Evolutionary conservation across 2,329 filamentous ascomycete genomes (phyloP), one percentile per base, ranked within the genome.

Genomic region (Fusarium foetens): DNA sequence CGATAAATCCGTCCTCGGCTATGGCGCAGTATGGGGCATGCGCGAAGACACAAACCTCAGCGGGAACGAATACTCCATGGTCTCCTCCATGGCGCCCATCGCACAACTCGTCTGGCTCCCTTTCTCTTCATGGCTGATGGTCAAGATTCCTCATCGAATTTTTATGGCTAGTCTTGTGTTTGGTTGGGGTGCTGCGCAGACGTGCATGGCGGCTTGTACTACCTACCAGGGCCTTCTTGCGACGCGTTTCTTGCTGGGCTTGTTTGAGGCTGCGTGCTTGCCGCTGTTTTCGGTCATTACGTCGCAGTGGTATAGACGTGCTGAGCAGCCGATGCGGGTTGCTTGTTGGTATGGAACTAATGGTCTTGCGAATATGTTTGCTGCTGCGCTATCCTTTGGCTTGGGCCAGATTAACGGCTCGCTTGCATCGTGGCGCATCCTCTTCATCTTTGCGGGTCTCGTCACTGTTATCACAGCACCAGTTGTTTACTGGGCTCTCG

Each of bases 321-420:
- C 80, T 43, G 89, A 93, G 74, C 90, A 92, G 78, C 89, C 90
- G 0, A 78, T 90, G 31, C 84, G 91, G 1, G 86, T 91, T 6
- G 89, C 89, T 0, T 86, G 86, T n/a, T 93, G 90, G 90, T 92
- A 92, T 71, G 84, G 87, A 8, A 90, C 88, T 1, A 91, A 89
- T 57, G 89, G 89, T 0, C 65, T 86, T 1, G 87, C 87, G 0
- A 90, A 85, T 10, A 88, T 91, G 43, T 78, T 89, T 17, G 89
- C 88, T 0, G 87, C 87, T 1, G 83, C 84, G 1, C 75, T 90
- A 19, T 89, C 89, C 0, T 90, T 85, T 63, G 89, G 87, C 0
- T 79, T 91, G 21, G 87, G 86, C 2, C 86, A 89, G 57, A 87
- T 90, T 63, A 72, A 83, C 5, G 61, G 76, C 31, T 41, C 68